A percentile compares a stretch with the other conserved stretches of the same genome.
phyloP scores from a whole-genome alignment of 345 rosid genomes.

The Eucalyptus camaldulensis region DNA sequence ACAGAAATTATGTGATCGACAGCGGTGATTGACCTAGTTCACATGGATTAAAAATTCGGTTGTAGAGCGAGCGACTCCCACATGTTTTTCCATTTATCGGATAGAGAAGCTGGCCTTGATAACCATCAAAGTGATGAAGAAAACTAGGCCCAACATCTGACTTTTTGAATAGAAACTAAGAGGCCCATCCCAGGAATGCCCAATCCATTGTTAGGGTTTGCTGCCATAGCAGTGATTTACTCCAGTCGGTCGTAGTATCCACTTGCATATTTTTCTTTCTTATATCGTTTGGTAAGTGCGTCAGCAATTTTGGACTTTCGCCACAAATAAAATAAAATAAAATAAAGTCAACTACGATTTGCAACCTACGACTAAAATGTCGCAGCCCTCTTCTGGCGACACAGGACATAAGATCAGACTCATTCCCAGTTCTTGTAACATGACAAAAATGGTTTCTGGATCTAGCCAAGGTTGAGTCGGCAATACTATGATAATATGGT shows the following conservation, averaged over 20 bases:
- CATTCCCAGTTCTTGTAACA: neutral
- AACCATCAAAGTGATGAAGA: neutral
- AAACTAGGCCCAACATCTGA: neutral
- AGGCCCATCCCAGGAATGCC: neutral
- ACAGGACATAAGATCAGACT: neutral
- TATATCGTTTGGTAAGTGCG: neutral
- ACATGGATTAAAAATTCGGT: neutral
- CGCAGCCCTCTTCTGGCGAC: neutral
- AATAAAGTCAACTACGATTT: neutral
- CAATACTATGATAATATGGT: neutral
- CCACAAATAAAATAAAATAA: no score
- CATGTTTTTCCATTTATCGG: neutral
- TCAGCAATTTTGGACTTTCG: neutral
- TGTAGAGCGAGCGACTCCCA: neutral
- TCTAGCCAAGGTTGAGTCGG: neutral
- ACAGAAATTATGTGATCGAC: neutral
- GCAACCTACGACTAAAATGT: neutral
- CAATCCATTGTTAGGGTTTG: neutral
- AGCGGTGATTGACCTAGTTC: neutral
- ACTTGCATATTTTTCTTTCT: neutral
- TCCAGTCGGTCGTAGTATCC: neutral
- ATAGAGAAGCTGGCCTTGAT: neutral
- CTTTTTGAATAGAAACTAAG: neutral
- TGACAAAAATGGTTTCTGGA: neutral
- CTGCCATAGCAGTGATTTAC: neutral